phyloP scores from a whole-genome alignment of 352 stramenopile species.

The Phytopythium cucurbitacearum region DNA sequence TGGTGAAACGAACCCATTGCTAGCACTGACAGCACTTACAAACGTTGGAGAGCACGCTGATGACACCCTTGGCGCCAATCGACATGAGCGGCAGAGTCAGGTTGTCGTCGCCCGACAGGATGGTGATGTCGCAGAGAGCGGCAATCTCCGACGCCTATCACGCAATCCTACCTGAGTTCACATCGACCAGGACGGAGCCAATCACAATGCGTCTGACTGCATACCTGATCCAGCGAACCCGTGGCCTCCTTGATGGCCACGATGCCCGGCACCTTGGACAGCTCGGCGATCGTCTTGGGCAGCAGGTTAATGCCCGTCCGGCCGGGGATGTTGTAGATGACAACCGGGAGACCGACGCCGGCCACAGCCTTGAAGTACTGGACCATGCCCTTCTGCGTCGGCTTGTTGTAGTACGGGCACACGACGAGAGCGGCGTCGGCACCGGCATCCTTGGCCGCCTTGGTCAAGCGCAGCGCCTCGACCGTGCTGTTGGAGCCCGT shows the following conservation, averaged over 20 bases:
- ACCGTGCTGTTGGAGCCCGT: slow-evolving; percentile 94
- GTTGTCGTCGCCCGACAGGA: slow-evolving; percentile 90
- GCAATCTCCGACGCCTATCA: slow-evolving; percentile 78
- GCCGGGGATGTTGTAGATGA: slow-evolving; percentile 98
- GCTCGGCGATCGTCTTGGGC: slow-evolving; percentile 92
- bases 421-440: slow-evolving; percentile 95
- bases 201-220: too few relatives aligned
- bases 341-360: slow-evolving; percentile 87
- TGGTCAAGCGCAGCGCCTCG: slow-evolving; percentile 83
- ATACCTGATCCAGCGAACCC: slow-evolving; percentile 82
- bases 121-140: slow-evolving; percentile 87
- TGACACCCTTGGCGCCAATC: slow-evolving; percentile 86
- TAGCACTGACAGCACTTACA: slow-evolving; percentile 31
- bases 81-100: slow-evolving; percentile 88
- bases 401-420: slow-evolving; percentile 99
- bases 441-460: slow-evolving; percentile 89
- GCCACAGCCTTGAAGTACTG: slow-evolving; percentile 92
- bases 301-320: slow-evolving; percentile 94
- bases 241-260: slow-evolving; percentile 98
- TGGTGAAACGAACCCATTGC: background rate
- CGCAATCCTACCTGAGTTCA: background rate
- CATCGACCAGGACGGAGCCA: background rate
- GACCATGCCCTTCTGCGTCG: slow-evolving; percentile 93
- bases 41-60: slow-evolving; percentile 89
- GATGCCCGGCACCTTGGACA: slow-evolving; percentile 94